phyloP scores from a whole-genome alignment of 2,329 filamentous ascomycete genomes.

The Neopestalotiopsis rosae region DNA sequence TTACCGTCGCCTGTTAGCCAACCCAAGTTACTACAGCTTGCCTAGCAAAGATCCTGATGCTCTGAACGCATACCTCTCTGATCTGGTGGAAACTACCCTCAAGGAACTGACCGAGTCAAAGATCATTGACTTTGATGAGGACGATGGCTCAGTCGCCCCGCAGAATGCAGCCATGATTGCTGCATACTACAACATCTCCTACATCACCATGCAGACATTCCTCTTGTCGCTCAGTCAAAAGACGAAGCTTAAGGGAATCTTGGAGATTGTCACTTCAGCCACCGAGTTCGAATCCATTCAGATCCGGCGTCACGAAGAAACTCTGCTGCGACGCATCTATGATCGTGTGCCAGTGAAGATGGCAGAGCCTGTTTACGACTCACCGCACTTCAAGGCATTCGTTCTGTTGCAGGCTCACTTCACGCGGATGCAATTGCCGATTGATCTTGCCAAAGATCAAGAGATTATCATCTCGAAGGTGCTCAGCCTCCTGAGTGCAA shows the following conservation, averaged over 20 bases:
- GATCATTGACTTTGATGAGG: conserved; percentile 94
- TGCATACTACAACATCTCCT: conserved; percentile 99
- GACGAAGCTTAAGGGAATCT: conserved; percentile 94
- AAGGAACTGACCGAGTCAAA: conserved; percentile 91
- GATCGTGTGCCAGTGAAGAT: conserved; percentile 96
- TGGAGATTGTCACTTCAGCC: conserved; percentile 96
- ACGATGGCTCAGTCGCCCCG: conserved; percentile 86
- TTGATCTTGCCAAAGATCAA: conserved; percentile 95
- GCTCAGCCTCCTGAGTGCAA: conserved; percentile 85
- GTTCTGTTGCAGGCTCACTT: conserved; percentile 98
- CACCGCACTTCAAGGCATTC: conserved; percentile 98
- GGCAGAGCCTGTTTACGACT: conserved; percentile 83
- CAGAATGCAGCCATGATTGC: conserved; percentile 98
- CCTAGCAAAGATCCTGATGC: conserved; percentile 89
- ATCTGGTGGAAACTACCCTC: conserved; percentile 90
- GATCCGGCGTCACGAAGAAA: conserved; percentile 90
- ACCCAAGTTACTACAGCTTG: conserved; percentile 95
- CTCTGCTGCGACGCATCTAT: conserved; percentile 87
- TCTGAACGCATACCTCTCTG: conserved; percentile 91
- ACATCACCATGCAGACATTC: conserved; percentile 99
- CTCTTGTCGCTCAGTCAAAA: conserved; percentile 84
- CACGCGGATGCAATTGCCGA: conserved; percentile 93
- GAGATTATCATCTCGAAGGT: conserved; percentile 85
- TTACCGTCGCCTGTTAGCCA: conserved; percentile 91
- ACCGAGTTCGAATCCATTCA: conserved; percentile 96